A percentile compares a stretch with the other conserved stretches of the same genome.
These are phyloP conservation scores for Zasmidium citrigriseum DNA, from an alignment of 2,329 filamentous ascomycete species.

Conservation along the genomic window DNA sequence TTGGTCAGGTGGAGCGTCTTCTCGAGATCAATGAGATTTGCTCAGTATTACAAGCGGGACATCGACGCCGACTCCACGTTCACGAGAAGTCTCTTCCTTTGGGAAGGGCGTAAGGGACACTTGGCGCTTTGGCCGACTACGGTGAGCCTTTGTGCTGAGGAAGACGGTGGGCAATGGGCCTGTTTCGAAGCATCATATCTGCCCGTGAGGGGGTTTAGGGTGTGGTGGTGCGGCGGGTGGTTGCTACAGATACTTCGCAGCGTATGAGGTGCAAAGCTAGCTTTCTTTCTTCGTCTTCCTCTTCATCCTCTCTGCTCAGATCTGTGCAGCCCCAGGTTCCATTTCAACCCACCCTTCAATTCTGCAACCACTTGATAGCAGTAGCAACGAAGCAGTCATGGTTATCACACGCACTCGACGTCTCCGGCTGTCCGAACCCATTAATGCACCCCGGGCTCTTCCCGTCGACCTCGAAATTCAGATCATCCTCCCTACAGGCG, in stretches of 20 bases:
- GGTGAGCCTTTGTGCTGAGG: constrained; percentile 11
- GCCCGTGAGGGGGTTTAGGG: background rate
- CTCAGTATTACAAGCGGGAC: constrained; percentile 57
- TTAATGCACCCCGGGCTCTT: too few relatives aligned
- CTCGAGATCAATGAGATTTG: constrained; percentile 54
- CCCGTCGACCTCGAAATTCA: too few relatives aligned
- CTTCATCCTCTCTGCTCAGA: too few relatives aligned
- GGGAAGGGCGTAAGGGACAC: constrained; percentile 13
- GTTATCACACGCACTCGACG: too few relatives aligned
- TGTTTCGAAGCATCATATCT: background rate
- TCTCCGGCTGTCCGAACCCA: too few relatives aligned
- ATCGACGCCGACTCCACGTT: constrained; percentile 36
- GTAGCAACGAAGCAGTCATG: too few relatives aligned
- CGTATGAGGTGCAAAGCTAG: background rate
- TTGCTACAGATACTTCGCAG: too few relatives aligned
- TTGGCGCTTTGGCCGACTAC: constrained; percentile 10
- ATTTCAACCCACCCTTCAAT: too few relatives aligned
- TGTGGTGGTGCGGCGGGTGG: too few relatives aligned
- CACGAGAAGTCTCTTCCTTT: constrained; percentile 15
- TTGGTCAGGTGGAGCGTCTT: constrained; percentile 54
- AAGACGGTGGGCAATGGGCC: constrained; percentile 11
- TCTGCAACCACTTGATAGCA: too few relatives aligned
- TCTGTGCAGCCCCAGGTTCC: too few relatives aligned
- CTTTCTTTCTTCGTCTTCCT: background rate
- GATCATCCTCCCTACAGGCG: too few relatives aligned